Evolutionary conservation across 352 stramenopile genomes (phyloP), one percentile per base, ranked within the genome.

Genomic region (Saprolegnia parasitica): DNA sequence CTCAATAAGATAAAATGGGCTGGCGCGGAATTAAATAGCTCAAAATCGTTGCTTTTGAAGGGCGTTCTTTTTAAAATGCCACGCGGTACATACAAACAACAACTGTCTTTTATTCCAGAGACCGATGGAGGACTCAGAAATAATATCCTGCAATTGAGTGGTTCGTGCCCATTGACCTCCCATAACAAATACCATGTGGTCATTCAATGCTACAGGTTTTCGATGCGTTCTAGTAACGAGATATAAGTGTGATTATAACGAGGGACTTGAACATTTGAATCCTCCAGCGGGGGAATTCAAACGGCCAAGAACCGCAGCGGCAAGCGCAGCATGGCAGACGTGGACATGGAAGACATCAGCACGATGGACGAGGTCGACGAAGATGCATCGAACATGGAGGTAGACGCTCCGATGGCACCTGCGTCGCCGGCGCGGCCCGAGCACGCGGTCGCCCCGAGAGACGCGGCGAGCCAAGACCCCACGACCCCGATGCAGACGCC

Each of bases 71-170:
- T 21, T 60, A 35, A 60, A 13, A 26, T 60, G 3, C 52, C 1
- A 67, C 18, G 5, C n/a, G 16, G 8, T 21, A 32, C 6, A 58
- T 67, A 35, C 18, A 46, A 24, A 50, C 13, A 21, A 20, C 20
- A 52, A 40, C 3, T 37, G 21, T 3, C 61, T 68, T 45, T 23
- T 61, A 68, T 68, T 61, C 26, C 8, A 47, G 8, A 32, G 23
- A 18, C 29, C 13, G 42, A 49, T 4, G 10, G 11, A 6, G 52
- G 23, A 24, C 15, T 52, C 16, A 26, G 21, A 54, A 70, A 63
- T 70, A 70, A 46, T 67, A 56, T 35, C 10, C 18, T 16, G 16
- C 37, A 58, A 63, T 70, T 70, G 63, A 70, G 40, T 70, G 63
- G 63, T 70, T 26, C n/a, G 52, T 61, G 54, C 13, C 35, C 11